Base-by-base conservation (phyloP, 2,329 filamentous ascomycete species). In the Dothideomycetidae sp. region DNA sequence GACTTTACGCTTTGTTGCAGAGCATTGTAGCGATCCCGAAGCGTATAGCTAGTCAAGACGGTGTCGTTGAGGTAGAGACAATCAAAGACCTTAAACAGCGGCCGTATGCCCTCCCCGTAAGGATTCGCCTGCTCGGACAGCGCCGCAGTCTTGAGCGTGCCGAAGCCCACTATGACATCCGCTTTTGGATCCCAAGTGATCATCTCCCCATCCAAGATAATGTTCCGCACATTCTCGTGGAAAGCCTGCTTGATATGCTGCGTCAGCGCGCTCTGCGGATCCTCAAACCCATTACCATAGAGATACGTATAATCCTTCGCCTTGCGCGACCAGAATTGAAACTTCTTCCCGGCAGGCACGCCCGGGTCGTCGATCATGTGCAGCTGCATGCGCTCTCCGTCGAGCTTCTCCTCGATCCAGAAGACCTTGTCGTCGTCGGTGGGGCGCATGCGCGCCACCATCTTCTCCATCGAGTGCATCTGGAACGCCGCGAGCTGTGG, bases 131-230 rank as follows among this genome's bases (percentile, higher is more conserved):
- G 78, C 50, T 88, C 81, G 0, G 77, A 70, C 19, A 93, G 59
- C 0, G 88, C 88, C 0, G 86, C 88, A 1, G 84, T 88, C 59
- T 98, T 98, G 33, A 98, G 67, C 0, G 83, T 92, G 5, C 90
- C 90, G 55, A 98, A 98, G 0, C 80, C 75, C 11, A 93, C 79
- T 36, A 90, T 81, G 39, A 80, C 80, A 59, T 93, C 81, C 34
- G 81, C 67, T 31, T 78, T 74, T 43, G 85, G 81, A 53, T 96
- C 84, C 90, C 90, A 98, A 1, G 86, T 93, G 41, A 98, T 85
- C 90, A 98, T 98, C 56, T 98, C 90, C 7, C 90, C 90, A 50
- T 98, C 90, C 0, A 98, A 67, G 34, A 98, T 93, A 46, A 93
- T 69, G 52, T 82, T 94, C 11, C 78, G 69, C 1, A 96, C 84